Evolutionary conservation across 2,329 filamentous ascomycete genomes (phyloP).

Genomic region (Hypoxylon sp.): DNA sequence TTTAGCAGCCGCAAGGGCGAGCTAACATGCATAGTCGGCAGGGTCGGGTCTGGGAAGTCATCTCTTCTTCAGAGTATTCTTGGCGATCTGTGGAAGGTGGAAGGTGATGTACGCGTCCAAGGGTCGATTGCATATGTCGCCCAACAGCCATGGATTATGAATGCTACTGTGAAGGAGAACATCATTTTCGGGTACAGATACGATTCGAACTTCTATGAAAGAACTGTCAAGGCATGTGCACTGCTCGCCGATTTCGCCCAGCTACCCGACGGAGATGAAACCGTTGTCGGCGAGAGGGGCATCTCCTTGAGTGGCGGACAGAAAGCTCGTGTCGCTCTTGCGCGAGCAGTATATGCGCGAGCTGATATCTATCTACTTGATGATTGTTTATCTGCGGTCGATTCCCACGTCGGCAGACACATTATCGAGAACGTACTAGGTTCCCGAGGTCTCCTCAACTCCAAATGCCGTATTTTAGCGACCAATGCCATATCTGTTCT

Average conservation of each 20-base stretch:
- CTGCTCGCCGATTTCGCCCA: constrained; percentile 90
- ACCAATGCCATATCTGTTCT: constrained; percentile 96
- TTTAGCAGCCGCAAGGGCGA: constrained; percentile 93
- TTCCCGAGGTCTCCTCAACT: constrained; percentile 80
- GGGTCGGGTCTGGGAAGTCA: constrained; percentile 95
- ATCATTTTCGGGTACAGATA: constrained; percentile 96
- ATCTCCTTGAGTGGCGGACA: constrained; percentile 97
- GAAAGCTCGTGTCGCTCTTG: constrained; percentile 92
- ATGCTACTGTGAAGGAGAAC: constrained; percentile 96
- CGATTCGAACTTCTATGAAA: constrained; percentile 94
- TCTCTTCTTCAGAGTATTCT: constrained; percentile 90
- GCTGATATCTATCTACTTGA: constrained; percentile 97
- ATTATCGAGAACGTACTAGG: constrained; percentile 95
- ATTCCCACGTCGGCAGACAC: constrained; percentile 95
- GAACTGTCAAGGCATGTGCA: constrained; percentile 91
- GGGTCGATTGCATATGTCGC: constrained; percentile 91
- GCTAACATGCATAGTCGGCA: constrained; percentile 90
- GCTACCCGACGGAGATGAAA: constrained; percentile 95
- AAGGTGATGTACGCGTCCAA: constrained; percentile 84
- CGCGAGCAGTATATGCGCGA: constrained; percentile 93
- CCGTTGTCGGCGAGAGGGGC: constrained; percentile 94
- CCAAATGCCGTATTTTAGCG: constrained; percentile 91
- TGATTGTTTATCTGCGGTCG: constrained; percentile 95
- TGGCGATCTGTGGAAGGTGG: constrained; percentile 90
- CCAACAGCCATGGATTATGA: constrained; percentile 96